Evolutionary conservation across 2,329 filamentous ascomycete genomes (phyloP).

Genomic region (Aspergillus sojae): DNA sequence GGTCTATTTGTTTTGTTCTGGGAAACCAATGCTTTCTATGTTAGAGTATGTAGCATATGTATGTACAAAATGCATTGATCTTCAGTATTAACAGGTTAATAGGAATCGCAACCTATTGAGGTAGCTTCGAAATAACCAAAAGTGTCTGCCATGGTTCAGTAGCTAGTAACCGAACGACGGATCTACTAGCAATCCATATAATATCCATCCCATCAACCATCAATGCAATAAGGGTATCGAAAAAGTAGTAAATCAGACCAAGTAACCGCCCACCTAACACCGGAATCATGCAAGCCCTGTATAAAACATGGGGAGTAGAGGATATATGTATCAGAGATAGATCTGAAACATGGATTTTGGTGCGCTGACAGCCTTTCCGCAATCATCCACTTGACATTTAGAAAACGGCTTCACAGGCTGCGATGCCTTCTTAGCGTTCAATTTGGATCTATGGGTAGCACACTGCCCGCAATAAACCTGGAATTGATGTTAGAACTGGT

Average conservation of each 20-base stretch:
- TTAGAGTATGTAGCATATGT: slow-evolving; percentile 29
- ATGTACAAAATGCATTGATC: slow-evolving; percentile 24
- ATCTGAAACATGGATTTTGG: slow-evolving; percentile 50
- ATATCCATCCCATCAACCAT: slow-evolving; percentile 6
- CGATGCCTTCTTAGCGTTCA: slow-evolving; percentile 37
- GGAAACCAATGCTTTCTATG: slow-evolving; percentile 17
- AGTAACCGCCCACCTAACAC: slow-evolving; percentile 6
- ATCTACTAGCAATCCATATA: slow-evolving; percentile 1
- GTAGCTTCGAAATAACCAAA: neutral
- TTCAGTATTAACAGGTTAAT: neutral
- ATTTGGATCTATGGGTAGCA: slow-evolving; percentile 41
- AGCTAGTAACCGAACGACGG: neutral
- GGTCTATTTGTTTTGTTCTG: slow-evolving; percentile 20
- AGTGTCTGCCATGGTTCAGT: neutral
- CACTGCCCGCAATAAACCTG: slow-evolving; percentile 55
- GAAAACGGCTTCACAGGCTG: slow-evolving; percentile 44
- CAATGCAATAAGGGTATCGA: slow-evolving; percentile 25
- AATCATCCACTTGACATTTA: slow-evolving; percentile 47
- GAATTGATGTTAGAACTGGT: slow-evolving; percentile 13
- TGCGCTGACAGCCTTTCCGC: slow-evolving; percentile 42
- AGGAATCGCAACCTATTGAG: neutral
- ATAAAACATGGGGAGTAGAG: slow-evolving; percentile 8
- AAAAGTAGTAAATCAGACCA: slow-evolving; percentile 10
- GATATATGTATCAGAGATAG: slow-evolving; percentile 42
- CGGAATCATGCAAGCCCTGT: slow-evolving; percentile 6